phyloP scores from a whole-genome alignment of 1,284 basidiomycete species.

The Cutaneotrichosporon sp. region DNA sequence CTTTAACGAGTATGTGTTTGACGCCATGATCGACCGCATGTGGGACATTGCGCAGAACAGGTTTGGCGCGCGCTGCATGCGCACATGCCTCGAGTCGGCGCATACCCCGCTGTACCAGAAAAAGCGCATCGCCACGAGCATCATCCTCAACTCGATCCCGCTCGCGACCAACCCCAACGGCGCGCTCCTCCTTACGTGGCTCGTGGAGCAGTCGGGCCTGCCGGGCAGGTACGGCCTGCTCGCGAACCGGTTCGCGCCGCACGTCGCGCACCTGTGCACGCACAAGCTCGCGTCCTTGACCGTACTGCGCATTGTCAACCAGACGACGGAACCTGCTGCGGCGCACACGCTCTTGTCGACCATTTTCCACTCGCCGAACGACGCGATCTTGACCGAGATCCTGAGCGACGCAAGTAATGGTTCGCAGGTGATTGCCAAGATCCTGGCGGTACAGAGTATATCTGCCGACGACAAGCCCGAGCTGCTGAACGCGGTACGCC shows the following conservation, averaged over 20 bases:
- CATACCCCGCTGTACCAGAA: slow-evolving; percentile 79
- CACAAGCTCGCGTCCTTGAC: slow-evolving; percentile 96
- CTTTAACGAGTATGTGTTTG: slow-evolving; percentile 90
- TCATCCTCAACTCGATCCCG: slow-evolving; percentile 96
- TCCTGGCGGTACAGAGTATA: slow-evolving; percentile 77
- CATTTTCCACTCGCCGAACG: slow-evolving; percentile 74
- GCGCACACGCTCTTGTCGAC: slow-evolving; percentile 68
- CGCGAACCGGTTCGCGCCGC: slow-evolving; percentile 90
- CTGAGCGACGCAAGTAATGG: slow-evolving; percentile 93
- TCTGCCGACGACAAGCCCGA: slow-evolving; percentile 62
- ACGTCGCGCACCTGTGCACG: slow-evolving; percentile 91
- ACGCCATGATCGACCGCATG: slow-evolving; percentile 95
- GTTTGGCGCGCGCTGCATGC: slow-evolving; percentile 95
- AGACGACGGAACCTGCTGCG: slow-evolving; percentile 80
- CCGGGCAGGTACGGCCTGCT: slow-evolving; percentile 87
- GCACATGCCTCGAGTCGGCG: slow-evolving; percentile 88
- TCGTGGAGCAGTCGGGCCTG: slow-evolving; percentile 88
- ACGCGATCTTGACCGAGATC: slow-evolving; percentile 87
- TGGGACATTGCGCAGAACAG: slow-evolving; percentile 93
- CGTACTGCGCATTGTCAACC: slow-evolving; percentile 85
- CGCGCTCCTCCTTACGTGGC: slow-evolving; percentile 89
- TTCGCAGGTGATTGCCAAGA: slow-evolving; percentile 86
- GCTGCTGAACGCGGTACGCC: slow-evolving; percentile 78
- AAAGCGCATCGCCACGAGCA: slow-evolving; percentile 86
- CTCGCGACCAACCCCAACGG: slow-evolving; percentile 97